Evolutionary conservation across 495 filamentous ascomycete genomes (phyloP), one percentile per base, ranked within the genome.

Genomic region (Monascus purpureus): DNA sequence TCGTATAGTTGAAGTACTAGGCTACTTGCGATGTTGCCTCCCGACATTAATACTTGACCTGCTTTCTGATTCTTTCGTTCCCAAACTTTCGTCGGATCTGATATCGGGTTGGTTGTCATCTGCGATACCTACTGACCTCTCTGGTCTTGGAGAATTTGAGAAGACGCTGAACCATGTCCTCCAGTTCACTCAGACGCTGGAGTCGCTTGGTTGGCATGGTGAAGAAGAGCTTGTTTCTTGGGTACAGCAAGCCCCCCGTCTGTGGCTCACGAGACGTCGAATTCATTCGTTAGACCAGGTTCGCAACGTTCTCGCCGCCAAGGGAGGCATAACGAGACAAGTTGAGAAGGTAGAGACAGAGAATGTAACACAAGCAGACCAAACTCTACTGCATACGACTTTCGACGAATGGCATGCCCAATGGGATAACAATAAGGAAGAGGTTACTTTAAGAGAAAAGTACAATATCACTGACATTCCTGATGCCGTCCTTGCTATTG

Each of bases 401-500:
- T 52, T 54, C 17, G 67, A 75, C 35, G 83, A 82, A 17, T 93
- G 85, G 87, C 75, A 80, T 55, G 72, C 65, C 9, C 65, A 63
- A 8, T 87, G 81, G 82, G 72, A 69, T 29, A 77, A 82, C 25
- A 65, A 70, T 2, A 32, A 40, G 6, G 27, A 61, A 39, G 72
- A 82, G 40, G 52, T 96, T 33, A 88, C 79, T 0, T 55, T 97
- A 31, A 83, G 67, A 41, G 90, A 97, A 54, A 76, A 64, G 2
- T 95, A 93, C 54, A 86, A 75, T 33, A 75, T 90, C 17, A 93
- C 88, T 6, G 75, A 80, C 17, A 73, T 94, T 39, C 90, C 90
- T 1, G 73, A 81, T 29, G 67, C 72, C 2, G 67, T 95, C 8
- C 55, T 93, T 13, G 61, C 67, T 13, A 68, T 90, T 38, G 70